phyloP scores from a whole-genome alignment of 164 flowering plant genomes.

The Aristolochia contorta region DNA sequence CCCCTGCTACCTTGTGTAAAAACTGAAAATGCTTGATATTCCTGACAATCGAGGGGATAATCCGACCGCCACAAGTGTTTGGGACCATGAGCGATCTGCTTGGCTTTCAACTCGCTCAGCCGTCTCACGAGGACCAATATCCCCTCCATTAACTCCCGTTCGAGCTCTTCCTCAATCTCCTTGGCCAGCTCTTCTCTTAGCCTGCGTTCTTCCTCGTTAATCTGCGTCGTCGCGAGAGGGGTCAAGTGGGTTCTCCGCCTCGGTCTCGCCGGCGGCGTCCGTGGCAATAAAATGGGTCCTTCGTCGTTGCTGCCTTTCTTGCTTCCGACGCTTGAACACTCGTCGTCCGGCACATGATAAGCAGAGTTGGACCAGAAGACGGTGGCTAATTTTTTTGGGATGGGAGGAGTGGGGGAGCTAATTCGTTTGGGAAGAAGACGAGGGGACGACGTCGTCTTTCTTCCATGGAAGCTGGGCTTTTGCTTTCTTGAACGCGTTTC shows the following conservation, averaged over 20 bases:
- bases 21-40: too few species aligned
- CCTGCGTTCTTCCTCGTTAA: conserved; percentile 5
- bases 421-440: neutral
- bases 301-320: neutral
- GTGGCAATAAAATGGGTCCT: neutral
- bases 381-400: neutral
- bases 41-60: neutral
- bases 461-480: neutral
- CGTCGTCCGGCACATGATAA: conserved; percentile 4
- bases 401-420: neutral
- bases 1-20: too few species aligned
- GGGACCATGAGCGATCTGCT: conserved; percentile 2
- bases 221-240: too few species aligned
- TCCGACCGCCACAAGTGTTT: neutral
- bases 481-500: neutral
- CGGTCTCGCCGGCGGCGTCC: too few species aligned
- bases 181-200: conserved; percentile 9
- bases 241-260: neutral
- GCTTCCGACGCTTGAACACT: conserved; percentile 5
- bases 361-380: conserved; percentile 11
- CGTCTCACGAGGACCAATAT: conserved; percentile 10
- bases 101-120: conserved; percentile 11
- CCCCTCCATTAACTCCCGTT: conserved; percentile 12
- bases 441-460: neutral
- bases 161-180: conserved; percentile 12